Evolutionary conservation across 2,329 filamentous ascomycete species (phyloP), one percentile per base, ranked within the genome.

Genomic region (Epichloe bromicola): DNA sequence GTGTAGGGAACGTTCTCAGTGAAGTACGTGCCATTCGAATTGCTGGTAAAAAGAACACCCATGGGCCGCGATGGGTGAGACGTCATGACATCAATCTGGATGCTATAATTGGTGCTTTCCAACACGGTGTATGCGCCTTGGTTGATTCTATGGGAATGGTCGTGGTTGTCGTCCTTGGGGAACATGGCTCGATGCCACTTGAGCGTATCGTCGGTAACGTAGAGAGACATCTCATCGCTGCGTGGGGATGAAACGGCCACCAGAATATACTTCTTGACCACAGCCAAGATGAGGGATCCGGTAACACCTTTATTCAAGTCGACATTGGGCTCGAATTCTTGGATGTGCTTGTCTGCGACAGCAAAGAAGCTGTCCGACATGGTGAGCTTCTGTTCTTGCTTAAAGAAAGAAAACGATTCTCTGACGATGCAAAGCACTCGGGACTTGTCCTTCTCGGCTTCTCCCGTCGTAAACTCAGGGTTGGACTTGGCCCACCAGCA

Each of bases 21-120:
- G 65, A 97, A 98, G 67, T 91, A 96, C 2, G 89, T 96, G 54
- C 93, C 93, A 63, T 97, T 94, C 34, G 90, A 97, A 65, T 98
- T 98, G 64, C 91, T 97, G 5, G 89, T 95, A 62, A 96, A 91
- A 51, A 98, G 74, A 11, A 86, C 82, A 36, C 93, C 94, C 79
- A 95, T 91, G 0, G 85, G 79, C 38, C 78, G 79, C 1, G 75
- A 77, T 12, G 76, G 76, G 43, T 71, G 73, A 39, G 74, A 74
- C 1, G 85, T 88, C 77, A 91, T 83, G 56, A 97, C 90, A 66
- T 97, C 90, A 51, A 98, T 82, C 68, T 97, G 91, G 59, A 98
- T 89, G 71, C 91, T 96, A 72, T 98, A 96, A 63, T 95, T 91
- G 41, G 93, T 97, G 61, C 90, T 93, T 69, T 97, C 91, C 40